Percentiles rank a stretch among this genome's conserved stretches.
phyloP scores from a whole-genome alignment of 106 monocot genomes.

The Phalaenopsis aphrodite region DNA sequence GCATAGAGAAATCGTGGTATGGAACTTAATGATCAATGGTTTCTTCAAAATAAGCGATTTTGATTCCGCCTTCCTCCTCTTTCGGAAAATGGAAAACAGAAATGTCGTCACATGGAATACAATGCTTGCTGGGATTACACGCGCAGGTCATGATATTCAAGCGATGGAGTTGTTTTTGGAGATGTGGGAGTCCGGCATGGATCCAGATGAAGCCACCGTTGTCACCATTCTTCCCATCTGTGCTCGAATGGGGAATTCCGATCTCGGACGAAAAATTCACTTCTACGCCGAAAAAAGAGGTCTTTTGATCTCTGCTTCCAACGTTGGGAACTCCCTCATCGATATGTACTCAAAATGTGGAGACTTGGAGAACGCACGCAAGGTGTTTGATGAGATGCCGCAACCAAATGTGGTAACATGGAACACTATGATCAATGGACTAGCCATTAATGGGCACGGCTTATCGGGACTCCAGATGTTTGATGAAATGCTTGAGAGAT shows the following conservation, averaged over 20 bases:
- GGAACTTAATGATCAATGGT: conserved; percentile 13
- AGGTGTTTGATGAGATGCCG: conserved; percentile 36
- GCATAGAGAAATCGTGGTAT: conserved; percentile 29
- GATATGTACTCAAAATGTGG: conserved; percentile 68
- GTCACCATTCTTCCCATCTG: conserved; percentile 7
- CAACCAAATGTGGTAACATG: conserved; percentile 38
- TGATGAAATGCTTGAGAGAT: conserved; percentile 39
- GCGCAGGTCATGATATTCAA: not conserved
- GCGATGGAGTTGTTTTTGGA: not conserved
- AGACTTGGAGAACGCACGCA: conserved; percentile 23
- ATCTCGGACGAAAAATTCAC: conserved; percentile 41
- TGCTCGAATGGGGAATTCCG: conserved; percentile 2
- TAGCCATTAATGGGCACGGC: conserved; percentile 35
- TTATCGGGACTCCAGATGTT: conserved; percentile 30
- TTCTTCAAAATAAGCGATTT: not conserved
- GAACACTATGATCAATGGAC: conserved; percentile 50
- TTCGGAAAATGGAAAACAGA: not conserved
- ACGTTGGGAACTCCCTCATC: conserved; percentile 42
- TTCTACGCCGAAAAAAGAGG: conserved; percentile 32
- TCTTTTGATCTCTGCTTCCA: conserved; percentile 20
- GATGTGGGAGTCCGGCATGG: conserved; percentile 1
- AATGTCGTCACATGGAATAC: conserved; percentile 7
- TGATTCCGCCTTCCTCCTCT: not conserved
- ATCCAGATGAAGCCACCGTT: conserved; percentile 1
- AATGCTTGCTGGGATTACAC: not conserved